Percentiles rank a stretch among this genome's conserved stretches.
Evolutionary conservation across 257 asterid genomes (phyloP).

Genomic region (Solanum raphanifolium): DNA sequence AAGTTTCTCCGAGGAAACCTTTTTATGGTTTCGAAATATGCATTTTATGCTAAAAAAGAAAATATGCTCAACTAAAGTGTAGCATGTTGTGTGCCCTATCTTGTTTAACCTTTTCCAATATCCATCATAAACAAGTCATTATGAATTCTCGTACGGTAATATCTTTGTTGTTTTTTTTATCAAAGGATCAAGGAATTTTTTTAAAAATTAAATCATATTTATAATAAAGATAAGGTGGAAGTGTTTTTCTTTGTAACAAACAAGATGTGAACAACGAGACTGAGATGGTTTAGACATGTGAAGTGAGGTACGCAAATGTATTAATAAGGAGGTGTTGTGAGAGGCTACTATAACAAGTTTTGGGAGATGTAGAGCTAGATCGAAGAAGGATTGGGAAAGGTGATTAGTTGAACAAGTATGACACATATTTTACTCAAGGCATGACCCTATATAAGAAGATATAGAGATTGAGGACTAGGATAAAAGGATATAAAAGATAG

Average conservation of each 20-base stretch:
- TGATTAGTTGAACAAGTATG: background rate
- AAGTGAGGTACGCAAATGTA: accelerated
- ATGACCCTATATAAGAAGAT: background rate
- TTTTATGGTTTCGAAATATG: background rate
- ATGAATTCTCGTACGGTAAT: background rate
- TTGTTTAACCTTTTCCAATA: constrained; percentile 1
- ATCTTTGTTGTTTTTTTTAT: background rate
- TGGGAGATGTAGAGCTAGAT: background rate
- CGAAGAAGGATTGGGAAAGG: background rate
- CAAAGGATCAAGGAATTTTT: background rate
- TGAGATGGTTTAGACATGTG: background rate
- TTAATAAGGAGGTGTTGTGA: background rate
- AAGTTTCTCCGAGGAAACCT: background rate
- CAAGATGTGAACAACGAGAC: background rate
- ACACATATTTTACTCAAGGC: background rate
- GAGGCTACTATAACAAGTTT: background rate
- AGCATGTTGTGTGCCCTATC: background rate
- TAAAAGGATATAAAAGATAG: background rate
- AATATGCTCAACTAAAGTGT: background rate
- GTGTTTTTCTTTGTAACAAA: background rate
- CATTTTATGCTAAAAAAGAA: background rate
- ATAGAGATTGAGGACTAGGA: background rate
- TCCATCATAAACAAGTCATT: background rate
- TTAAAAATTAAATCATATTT: background rate
- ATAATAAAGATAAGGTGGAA: background rate